Conservation (phyloP, 2,329 filamentous ascomycete species). For the Colletotrichum somersetense region DNA sequence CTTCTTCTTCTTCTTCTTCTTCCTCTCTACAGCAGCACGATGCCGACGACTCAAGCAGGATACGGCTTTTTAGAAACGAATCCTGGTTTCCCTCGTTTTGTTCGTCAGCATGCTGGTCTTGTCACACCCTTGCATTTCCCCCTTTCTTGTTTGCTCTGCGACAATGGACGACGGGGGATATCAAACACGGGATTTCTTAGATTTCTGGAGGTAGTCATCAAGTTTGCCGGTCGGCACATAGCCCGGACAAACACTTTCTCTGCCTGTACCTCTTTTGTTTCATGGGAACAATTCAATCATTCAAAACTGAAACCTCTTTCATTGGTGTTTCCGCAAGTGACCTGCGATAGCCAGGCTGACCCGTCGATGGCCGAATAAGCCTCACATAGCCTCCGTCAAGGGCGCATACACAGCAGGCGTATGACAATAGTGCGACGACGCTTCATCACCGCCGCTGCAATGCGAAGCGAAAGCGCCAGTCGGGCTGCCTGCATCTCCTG, state of each 20-base stretch:
- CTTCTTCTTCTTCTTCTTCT: background rate
- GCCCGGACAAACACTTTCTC: background rate
- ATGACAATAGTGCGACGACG: background rate
- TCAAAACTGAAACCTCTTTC: background rate
- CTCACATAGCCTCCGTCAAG: background rate
- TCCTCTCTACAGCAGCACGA: background rate
- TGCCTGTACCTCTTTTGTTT: slow-evolving; percentile 14
- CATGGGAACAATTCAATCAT: slow-evolving; percentile 33
- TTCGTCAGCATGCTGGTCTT: slow-evolving; percentile 4
- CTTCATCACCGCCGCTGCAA: background rate
- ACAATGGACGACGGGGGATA: slow-evolving; percentile 6
- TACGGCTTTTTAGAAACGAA: background rate
- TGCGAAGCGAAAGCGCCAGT: background rate
- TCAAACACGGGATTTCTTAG: slow-evolving; percentile 29
- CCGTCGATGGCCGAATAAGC: background rate
- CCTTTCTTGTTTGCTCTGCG: background rate
- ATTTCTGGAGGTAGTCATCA: slow-evolving; percentile 4
- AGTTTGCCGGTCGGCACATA: background rate
- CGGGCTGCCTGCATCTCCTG: slow-evolving; percentile 15
- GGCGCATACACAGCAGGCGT: background rate
- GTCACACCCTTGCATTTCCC: background rate
- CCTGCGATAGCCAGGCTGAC: background rate
- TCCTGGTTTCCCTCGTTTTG: background rate
- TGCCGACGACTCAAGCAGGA: slow-evolving; percentile 9
- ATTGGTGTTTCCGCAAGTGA: background rate